Percentiles rank a stretch among this genome's conserved stretches.
Conservation (phyloP, 305 asterid species). For the Caryopteris hybrid region DNA sequence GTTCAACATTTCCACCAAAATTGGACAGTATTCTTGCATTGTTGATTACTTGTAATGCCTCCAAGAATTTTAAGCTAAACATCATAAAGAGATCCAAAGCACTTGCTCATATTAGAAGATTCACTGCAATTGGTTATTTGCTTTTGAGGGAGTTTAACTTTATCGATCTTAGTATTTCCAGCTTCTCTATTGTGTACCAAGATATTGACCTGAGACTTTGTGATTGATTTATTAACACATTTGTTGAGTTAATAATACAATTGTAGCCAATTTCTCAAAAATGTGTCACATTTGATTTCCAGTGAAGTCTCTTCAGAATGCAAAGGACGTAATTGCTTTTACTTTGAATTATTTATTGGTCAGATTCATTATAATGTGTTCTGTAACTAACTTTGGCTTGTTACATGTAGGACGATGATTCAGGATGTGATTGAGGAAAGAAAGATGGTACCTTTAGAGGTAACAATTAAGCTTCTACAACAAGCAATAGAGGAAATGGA, state of each 20-base stretch:
- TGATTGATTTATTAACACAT: neutral
- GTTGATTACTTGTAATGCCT: too few relatives aligned
- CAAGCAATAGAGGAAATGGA: constrained; percentile 9
- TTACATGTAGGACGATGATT: constrained; percentile 62
- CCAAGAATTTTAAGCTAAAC: too few relatives aligned
- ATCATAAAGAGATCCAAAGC: too few relatives aligned
- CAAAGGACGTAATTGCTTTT: neutral
- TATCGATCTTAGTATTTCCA: too few relatives aligned
- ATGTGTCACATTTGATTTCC: neutral
- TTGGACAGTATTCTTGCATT: constrained; percentile 62
- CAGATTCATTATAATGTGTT: neutral
- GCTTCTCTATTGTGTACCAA: too few relatives aligned
- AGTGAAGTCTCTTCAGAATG: neutral
- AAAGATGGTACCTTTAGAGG: too few relatives aligned
- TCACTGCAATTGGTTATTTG: too few relatives aligned
- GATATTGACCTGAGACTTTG: neutral
- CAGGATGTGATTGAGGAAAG: too few relatives aligned
- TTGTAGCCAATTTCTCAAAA: too few relatives aligned
- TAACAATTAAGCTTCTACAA: too few relatives aligned
- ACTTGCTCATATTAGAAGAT: too few relatives aligned
- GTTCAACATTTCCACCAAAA: constrained; percentile 39
- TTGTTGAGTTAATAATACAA: neutral
- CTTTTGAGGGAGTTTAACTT: too few relatives aligned
- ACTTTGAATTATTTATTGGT: neutral
- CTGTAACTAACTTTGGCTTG: neutral